Evolutionary conservation across 2,329 filamentous ascomycete species (phyloP), one percentile per base, ranked within the genome.

Genomic region (Lachnum nothofagi): DNA sequence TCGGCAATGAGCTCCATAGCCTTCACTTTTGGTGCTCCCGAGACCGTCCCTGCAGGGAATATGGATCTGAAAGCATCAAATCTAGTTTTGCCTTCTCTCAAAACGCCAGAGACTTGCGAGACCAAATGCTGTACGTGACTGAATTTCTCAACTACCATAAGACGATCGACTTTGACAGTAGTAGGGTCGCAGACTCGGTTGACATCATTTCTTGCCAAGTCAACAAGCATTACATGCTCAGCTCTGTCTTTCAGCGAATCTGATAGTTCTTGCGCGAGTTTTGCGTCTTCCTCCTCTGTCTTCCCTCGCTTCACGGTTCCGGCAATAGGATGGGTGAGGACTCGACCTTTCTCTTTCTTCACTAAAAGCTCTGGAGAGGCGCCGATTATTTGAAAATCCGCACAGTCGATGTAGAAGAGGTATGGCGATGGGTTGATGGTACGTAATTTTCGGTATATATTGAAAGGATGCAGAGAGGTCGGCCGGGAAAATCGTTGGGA

Each of bases 351-450:
- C 65, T 95, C 90, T 57, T 86, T 83, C 72, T 96, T 96, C 63
- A 95, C 91, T 39, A 98, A 81, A 53, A 97, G 80, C 71, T 98
- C 93, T 1, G 93, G 93, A 49, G 88, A 95, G 33, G 93, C 93
- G 51, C 93, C 93, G 10, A 98, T 86, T 58, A 98, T 91, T 67
- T 96, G 88, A 71, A 98, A 97, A 63, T 88, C 86, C 52, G 80
- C 78, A 71, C 91, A 97, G 67, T 93, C 83, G 53, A 98, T 81
- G 71, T 91, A 98, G 75, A 98, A 98, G 29, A 98, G 82, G 70
- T 98, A 98, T 0, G 93, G 93, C 7, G 90, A 95, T 0, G 93
- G 93, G 67, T 98, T 98, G 63, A 97, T 88, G n/a, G 89, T 95
- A 54, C 93, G 88, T 31, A 98, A 78, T 67, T 95, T 89, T 46